These are phyloP conservation scores for Debaryomyces udenii DNA, from an alignment of 1,139 yeast genomes.

Conservation along the genomic window DNA sequence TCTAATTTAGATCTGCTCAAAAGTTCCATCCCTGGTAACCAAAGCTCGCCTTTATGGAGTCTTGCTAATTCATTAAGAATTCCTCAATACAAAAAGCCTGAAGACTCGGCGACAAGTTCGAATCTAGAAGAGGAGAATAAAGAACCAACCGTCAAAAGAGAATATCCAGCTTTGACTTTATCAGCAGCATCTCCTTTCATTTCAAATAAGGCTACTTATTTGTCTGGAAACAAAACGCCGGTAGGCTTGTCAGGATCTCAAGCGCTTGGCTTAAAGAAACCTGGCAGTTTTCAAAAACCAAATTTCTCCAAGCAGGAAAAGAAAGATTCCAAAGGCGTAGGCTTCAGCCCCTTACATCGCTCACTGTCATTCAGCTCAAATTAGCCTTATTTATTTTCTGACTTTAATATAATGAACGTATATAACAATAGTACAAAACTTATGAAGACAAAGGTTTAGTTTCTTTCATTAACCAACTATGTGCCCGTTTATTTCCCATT, in stretches of 20 bases:
- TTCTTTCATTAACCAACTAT: slow-evolving; percentile 43
- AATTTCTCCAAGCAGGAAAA: slow-evolving; percentile 19
- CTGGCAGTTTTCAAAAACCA: slow-evolving; percentile 53
- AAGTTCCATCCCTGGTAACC: slow-evolving; percentile 16
- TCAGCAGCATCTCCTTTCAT: slow-evolving; percentile 39
- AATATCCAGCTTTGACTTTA: slow-evolving; percentile 24
- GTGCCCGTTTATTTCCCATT: slow-evolving; percentile 43
- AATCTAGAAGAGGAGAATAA: slow-evolving; percentile 6
- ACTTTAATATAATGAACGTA: slow-evolving; percentile 5
- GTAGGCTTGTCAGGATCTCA: slow-evolving; percentile 10
- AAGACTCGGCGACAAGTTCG: slow-evolving; percentile 8
- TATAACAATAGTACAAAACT: slow-evolving; percentile 3
- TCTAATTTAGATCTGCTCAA: slow-evolving; percentile 20
- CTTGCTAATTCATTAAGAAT: slow-evolving; percentile 30
- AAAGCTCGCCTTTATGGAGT: slow-evolving; percentile 21
- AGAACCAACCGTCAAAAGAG: slow-evolving; percentile 13
- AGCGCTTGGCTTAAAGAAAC: slow-evolving; percentile 45
- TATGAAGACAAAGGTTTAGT: slow-evolving; percentile 31
- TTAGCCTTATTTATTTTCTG: slow-evolving; percentile 1
- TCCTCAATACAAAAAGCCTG: slow-evolving; percentile 47
- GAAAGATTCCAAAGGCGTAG: slow-evolving; percentile 10
- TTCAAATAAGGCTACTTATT: slow-evolving; percentile 29
- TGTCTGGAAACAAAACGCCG: slow-evolving; percentile 16
- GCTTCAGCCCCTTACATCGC: slow-evolving; percentile 37
- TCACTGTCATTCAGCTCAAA: slow-evolving; percentile 11